Base-by-base conservation (phyloP, 306 rosid species). In the Leucaena leucocephala region DNA sequence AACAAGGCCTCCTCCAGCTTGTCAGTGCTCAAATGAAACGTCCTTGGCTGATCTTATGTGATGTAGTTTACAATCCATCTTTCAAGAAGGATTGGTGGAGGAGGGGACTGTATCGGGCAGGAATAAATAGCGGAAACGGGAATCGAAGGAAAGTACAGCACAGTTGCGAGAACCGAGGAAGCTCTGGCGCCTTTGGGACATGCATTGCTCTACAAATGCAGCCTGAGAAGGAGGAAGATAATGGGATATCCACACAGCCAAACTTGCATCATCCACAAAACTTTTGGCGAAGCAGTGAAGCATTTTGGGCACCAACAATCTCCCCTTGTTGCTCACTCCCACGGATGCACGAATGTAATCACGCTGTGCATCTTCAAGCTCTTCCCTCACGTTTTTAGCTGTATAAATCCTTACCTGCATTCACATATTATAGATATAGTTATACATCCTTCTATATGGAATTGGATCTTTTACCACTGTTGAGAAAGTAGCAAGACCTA, bases 161-260 rank as follows among this genome's bases (percentile, higher is more conserved):
- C 96, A 91, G 86, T 87, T 91, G 49, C 91, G 87, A 7, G 87
- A 86, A 64, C 89, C 87, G 13, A 91, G 91, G 57, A 91, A 81
- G 71, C 91, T 84, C 58, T 91, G 93, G 46, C 89, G 84, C 85
- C 93, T 81, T 71, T 86, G 89, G 12, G 93, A 86, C 70, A 89
- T 84, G 80, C 93, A 89, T 55, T 87, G 93, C 71, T 89, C 90
- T 39, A 89, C 93, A 77, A 87, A 89, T 16, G 90, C 80, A 35
- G 96, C 91, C 74, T 91, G 96, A 57, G 68, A 86, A 21, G 93
- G 85, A 0, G 91, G 96, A 69, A 91, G 96, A 82, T 87, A 91
- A 73, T 83, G 91, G 5, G 87, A 89, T 75, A 91, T 89, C 96
- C 96, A 91, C 19, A 89, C 89, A 17, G 90, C 96, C 83, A 91